Percentiles rank a stretch among this genome's conserved stretches.
phyloP scores from a whole-genome alignment of 129 eudicot species.

The Helichrysum umbraculigerum region DNA sequence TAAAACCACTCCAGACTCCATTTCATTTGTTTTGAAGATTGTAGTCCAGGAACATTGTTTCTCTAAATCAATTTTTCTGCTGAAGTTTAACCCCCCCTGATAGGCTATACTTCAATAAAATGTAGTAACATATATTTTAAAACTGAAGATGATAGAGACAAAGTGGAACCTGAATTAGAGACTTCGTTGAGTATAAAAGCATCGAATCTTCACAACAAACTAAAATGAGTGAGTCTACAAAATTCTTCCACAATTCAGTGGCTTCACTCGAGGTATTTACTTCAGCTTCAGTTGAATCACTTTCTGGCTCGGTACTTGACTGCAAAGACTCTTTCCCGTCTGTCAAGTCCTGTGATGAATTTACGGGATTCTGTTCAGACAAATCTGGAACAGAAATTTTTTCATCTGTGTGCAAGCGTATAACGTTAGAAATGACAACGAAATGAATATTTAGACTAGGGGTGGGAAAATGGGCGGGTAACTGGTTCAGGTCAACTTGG shows the following conservation, averaged over 20 bases:
- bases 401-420: constrained; percentile 52
- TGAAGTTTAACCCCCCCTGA: constrained; percentile 53
- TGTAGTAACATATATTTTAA: constrained; percentile 2
- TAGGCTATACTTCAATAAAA: constrained; percentile 21
- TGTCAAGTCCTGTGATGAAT: constrained; percentile 42
- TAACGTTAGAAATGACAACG: constrained; percentile 31
- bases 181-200: constrained; percentile 57
- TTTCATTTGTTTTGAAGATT: constrained; percentile 47
- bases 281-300: constrained; percentile 38
- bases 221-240: constrained; percentile 55
- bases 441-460: neutral
- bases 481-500: neutral
- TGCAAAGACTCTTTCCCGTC: constrained; percentile 38
- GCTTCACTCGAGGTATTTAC: constrained; percentile 31
- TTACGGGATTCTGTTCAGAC: constrained; percentile 35
- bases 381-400: constrained; percentile 44
- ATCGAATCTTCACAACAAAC: constrained; percentile 72
- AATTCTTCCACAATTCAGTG: constrained; percentile 37
- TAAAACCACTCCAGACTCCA: constrained; percentile 56
- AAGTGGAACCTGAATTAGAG: constrained; percentile 64
- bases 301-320: constrained; percentile 28
- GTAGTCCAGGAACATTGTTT: constrained; percentile 72
- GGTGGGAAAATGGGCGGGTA: neutral
- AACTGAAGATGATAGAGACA: constrained; percentile 14
- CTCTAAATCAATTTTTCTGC: constrained; percentile 48